A percentile compares a stretch with the other conserved stretches of the same genome.
Evolutionary conservation across 768 basidiomycete species (phyloP).

Genomic region (Xerocomus potaroensis): DNA sequence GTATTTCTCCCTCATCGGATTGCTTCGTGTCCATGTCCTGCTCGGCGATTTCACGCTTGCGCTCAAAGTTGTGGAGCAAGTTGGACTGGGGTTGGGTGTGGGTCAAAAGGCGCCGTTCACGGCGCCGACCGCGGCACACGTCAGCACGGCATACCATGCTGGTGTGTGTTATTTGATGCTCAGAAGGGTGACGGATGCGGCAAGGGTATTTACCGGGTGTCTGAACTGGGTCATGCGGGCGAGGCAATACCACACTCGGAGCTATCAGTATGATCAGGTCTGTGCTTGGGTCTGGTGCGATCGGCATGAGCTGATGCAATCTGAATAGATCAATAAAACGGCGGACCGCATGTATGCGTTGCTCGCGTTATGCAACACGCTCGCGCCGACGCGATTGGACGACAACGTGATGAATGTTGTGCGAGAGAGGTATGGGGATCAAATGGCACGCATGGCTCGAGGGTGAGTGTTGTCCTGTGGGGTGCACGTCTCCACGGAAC

Average conservation of each 20-base stretch:
- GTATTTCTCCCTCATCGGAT: slow-evolving; percentile 94
- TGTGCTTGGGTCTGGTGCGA: slow-evolving; percentile 4
- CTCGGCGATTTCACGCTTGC: slow-evolving; percentile 95
- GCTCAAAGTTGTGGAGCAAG: slow-evolving; percentile 90
- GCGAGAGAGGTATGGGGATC: slow-evolving; percentile 92
- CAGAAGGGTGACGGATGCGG: slow-evolving; percentile 91
- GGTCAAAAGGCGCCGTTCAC: slow-evolving; percentile 93
- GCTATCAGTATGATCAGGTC: slow-evolving; percentile 95
- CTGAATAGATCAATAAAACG: slow-evolving; percentile 83
- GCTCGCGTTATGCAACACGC: slow-evolving; percentile 88
- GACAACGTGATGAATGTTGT: slow-evolving; percentile 92
- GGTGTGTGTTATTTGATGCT: slow-evolving; percentile 97
- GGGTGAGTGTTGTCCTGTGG: slow-evolving; percentile 49
- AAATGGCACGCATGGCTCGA: slow-evolving; percentile 78
- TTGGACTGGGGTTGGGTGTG: slow-evolving; percentile 88
- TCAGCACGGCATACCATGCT: slow-evolving; percentile 91
- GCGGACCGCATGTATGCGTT: slow-evolving; percentile 98
- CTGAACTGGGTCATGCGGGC: slow-evolving; percentile 95
- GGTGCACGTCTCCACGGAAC: background rate
- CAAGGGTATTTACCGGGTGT: slow-evolving; percentile 87
- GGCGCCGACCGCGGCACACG: slow-evolving; percentile 94
- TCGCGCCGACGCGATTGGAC: slow-evolving; percentile 89
- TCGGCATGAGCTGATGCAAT: background rate
- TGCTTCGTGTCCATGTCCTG: slow-evolving; percentile 92
- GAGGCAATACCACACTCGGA: slow-evolving; percentile 94